Base-by-base conservation (phyloP, 2,329 filamentous ascomycete species). In the Monilinia polystroma region DNA sequence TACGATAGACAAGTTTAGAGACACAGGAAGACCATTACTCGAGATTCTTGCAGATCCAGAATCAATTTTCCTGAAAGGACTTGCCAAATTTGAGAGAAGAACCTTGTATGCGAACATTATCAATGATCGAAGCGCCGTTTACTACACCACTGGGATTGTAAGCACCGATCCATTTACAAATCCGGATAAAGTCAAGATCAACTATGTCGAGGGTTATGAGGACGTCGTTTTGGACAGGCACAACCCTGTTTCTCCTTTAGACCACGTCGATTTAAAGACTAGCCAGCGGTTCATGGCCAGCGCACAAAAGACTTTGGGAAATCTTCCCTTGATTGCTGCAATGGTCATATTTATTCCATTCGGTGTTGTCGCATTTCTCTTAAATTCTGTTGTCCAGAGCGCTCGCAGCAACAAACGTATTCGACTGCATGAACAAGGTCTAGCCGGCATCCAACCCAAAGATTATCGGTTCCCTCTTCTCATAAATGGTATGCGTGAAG, bases 81-180 rank as follows among this genome's bases (percentile, higher is more conserved):
- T 98, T 56, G 84, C 85, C 68, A 84, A 82, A 72, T 98, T 98
- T 80, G 86, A 88, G 76, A 84, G 90, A 65, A 89, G 88, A 67
- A 90, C 87, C 4, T 80, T 96, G 1, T 98, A 98, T 77, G 84
- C 90, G 53, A 98, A 98, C 75, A 88, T 96, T 57, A 81, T 90
- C 75, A 97, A 97, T 77, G 94, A 98, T 79, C 83, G 88, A 65
- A 91, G 86, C 55, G 91, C 92, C 5, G 86, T 89, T 0, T 92
- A 91, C 78, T 97, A 94, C 76, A 97, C 94, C 0, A 91, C 92
- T 0, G 83, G 83, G 26, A 92, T 97, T 56, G 84, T 88, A 32
- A 88, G 87, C 73, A 90, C 84, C 0, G 91, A 98, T 73, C 93
- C 93, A 0, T 98, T 87, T 75, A 83, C 83, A 0, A 83, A 93